phyloP scores from a whole-genome alignment of 2,329 filamentous ascomycete genomes.

The Fusarium veterinarium region DNA sequence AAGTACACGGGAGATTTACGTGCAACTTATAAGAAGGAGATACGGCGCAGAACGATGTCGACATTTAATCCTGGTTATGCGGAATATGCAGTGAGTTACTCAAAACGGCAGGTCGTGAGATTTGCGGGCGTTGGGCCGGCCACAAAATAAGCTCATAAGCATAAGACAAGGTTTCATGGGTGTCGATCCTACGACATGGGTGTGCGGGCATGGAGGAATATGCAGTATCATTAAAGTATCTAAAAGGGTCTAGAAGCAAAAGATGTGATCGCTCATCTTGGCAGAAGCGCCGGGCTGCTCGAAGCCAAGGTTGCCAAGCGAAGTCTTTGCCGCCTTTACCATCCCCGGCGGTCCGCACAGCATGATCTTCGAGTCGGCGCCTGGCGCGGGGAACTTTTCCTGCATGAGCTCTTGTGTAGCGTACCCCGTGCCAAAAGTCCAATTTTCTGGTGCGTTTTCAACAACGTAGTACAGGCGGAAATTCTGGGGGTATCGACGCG shows the following conservation, averaged over 20 bases:
- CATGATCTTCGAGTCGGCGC: conserved; percentile 62
- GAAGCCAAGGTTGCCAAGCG: conserved; percentile 61
- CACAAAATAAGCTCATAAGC: conserved; percentile 37
- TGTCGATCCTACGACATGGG: conserved; percentile 6
- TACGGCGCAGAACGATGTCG: conserved; percentile 18
- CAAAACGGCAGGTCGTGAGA: conserved; percentile 28
- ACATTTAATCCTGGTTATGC: conserved; percentile 22
- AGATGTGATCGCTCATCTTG: conserved; percentile 67
- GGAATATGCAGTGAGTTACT: conserved; percentile 14
- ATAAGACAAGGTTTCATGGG: conserved; percentile 6
- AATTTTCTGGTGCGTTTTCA: conserved; percentile 57
- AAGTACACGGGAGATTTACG: accelerated
- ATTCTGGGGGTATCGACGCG: conserved; percentile 61
- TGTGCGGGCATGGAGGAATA: background rate
- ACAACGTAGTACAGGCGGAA: conserved; percentile 68
- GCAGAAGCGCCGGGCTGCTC: conserved; percentile 60
- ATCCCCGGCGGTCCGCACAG: conserved; percentile 72
- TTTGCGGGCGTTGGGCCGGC: conserved; percentile 12
- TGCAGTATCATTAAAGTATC: background rate
- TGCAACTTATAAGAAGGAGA: background rate
- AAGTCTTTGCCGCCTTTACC: conserved; percentile 67
- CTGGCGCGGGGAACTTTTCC: conserved; percentile 60
- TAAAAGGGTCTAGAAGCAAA: conserved; percentile 57
- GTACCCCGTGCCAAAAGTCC: conserved; percentile 62
- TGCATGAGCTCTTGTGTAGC: conserved; percentile 63